A percentile compares a stretch with the other conserved stretches of the same genome.
These are phyloP conservation scores for Dactylellina cionopaga DNA, from an alignment of 2,329 filamentous ascomycete genomes.

Conservation along the genomic window DNA sequence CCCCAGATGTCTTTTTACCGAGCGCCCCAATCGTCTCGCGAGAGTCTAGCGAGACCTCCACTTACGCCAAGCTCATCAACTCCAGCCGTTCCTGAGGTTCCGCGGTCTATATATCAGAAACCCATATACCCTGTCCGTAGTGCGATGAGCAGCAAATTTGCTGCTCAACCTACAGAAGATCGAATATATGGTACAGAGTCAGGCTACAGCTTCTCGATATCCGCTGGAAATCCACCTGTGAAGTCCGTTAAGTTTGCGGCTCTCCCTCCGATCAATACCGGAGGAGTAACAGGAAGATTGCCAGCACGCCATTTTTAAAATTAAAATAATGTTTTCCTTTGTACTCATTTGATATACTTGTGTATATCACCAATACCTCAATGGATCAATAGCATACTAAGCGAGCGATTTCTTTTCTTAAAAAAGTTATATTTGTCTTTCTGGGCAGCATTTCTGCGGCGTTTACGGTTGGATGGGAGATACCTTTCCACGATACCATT, in stretches of 20 bases:
- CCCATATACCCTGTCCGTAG: constrained; percentile 23
- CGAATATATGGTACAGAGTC: constrained; percentile 33
- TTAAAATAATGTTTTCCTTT: background rate
- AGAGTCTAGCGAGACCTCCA: constrained; percentile 30
- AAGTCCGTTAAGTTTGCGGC: constrained; percentile 50
- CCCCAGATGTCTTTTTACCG: constrained; percentile 44
- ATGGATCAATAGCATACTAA: constrained; percentile 30
- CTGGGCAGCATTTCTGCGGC: constrained; percentile 18
- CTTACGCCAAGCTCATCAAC: constrained; percentile 15
- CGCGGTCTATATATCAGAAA: constrained; percentile 17
- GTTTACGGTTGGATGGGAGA: constrained; percentile 8
- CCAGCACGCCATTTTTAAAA: constrained; percentile 38
- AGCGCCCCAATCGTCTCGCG: constrained; percentile 34
- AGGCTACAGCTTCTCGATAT: constrained; percentile 36
- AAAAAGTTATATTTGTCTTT: constrained; percentile 23
- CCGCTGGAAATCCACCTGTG: constrained; percentile 10
- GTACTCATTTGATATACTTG: constrained; percentile 10
- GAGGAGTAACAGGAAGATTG: constrained; percentile 6
- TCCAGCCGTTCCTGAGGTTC: constrained; percentile 1
- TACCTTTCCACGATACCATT: background rate
- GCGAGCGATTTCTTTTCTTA: constrained; percentile 10
- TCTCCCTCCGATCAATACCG: constrained; percentile 18
- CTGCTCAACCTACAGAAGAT: constrained; percentile 6
- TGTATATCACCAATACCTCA: constrained; percentile 5
- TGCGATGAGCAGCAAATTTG: constrained; percentile 31